These are phyloP conservation scores for Cladorrhinum sp. DNA, from an alignment of 2,329 filamentous ascomycete species.

Conservation along the genomic window DNA sequence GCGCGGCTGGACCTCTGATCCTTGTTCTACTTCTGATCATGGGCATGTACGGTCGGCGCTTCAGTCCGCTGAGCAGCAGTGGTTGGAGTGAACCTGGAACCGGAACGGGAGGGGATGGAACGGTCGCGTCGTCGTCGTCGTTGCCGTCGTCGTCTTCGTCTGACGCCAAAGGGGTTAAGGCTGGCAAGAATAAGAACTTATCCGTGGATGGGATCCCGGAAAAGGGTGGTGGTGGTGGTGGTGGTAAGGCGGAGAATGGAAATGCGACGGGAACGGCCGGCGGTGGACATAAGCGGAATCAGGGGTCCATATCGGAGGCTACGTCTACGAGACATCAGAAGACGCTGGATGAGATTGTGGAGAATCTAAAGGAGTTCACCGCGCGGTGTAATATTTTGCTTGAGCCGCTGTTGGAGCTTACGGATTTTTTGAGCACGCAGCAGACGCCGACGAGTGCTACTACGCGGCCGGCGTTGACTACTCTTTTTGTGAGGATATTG, in stretches of 20 bases:
- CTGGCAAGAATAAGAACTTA: constrained; percentile 28
- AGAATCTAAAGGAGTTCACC: constrained; percentile 86
- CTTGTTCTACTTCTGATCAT: constrained; percentile 76
- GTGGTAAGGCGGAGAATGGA: constrained; percentile 31
- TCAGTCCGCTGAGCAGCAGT: constrained; percentile 85
- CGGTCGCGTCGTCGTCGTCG: constrained; percentile 20
- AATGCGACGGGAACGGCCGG: constrained; percentile 14
- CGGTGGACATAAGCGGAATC: constrained; percentile 36
- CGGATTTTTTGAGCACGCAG: constrained; percentile 90
- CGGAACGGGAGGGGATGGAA: constrained; percentile 30
- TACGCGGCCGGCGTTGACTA: constrained; percentile 82
- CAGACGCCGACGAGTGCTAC: constrained; percentile 87
- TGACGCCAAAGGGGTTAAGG: constrained; percentile 25
- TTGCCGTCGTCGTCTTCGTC: too few species aligned
- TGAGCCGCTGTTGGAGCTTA: constrained; percentile 82
- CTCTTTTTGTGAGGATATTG: constrained; percentile 83
- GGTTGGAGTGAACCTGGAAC: constrained; percentile 58
- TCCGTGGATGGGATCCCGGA: constrained; percentile 28
- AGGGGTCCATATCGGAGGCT: constrained; percentile 51
- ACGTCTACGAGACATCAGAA: constrained; percentile 78
- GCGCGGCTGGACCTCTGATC: constrained; percentile 78
- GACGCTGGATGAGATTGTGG: constrained; percentile 94
- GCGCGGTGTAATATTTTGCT: constrained; percentile 87
- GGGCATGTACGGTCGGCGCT: constrained; percentile 89
- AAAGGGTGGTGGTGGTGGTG: constrained; percentile 18